Base-by-base conservation (phyloP, 1,139 yeast genomes). In the Geotrichum cucujoidarum region DNA sequence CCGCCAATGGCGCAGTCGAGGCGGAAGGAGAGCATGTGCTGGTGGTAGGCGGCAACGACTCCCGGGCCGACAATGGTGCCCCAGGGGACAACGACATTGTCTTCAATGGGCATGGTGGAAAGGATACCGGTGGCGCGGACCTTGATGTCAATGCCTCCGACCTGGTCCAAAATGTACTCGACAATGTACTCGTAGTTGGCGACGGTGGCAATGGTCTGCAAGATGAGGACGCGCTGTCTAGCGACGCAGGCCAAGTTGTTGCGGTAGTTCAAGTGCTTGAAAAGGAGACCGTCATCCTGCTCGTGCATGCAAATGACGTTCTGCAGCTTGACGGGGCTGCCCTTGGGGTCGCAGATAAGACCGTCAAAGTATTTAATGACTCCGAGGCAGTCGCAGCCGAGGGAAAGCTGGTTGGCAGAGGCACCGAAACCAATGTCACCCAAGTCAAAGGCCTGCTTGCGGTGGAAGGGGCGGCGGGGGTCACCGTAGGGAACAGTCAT, bases 401-500 rank as follows among this genome's bases (percentile, higher is more conserved):
- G 75, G 50, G 71, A 73, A 63, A 87, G 77, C 53, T 77, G 77
- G 71, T 87, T 85, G 60, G 88, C 95, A 57, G 77, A 78, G 55
- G 74, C 77, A 65, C 95, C 95, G 58, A 86, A 87, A 21, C 95
- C 95, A 72, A 87, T 80, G 66, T 87, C 95, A 65, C 95, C 95
- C 62, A 87, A 76, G 68, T 87, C 95, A 61, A 87, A 87, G 27
- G 95, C 95, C 74, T 85, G 94, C 71, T 87, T 87, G 74, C 95
- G 80, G 71, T 86, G 95, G 71, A 79, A 80, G 55, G 95, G 95
- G 52, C 88, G 85, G 68, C 95, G 78, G 59, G 95, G 94, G 65
- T 85, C 95, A 62, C 90, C 94, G 63, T 87, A 87, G 31, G 95
- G 95, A 55, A 87, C 95, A 32, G 95, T 84, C 95, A 87, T 87